Base-by-base conservation (phyloP, 345 rosid genomes). In the Melastoma malabathricum region DNA sequence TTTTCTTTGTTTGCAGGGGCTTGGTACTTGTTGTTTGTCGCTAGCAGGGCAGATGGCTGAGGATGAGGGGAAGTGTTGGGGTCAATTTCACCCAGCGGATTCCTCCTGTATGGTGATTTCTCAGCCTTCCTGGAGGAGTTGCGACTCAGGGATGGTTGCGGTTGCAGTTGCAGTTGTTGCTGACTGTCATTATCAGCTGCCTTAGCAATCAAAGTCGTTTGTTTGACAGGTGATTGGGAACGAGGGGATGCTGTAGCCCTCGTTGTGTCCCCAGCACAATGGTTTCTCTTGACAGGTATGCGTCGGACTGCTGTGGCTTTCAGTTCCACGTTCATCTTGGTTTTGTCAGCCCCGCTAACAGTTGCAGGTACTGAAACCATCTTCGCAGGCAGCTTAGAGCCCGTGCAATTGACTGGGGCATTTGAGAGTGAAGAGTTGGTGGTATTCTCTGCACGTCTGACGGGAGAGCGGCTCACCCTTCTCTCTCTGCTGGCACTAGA, bases 341-440 rank as follows among this genome's bases (percentile, higher is more conserved):
- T 29, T 78, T 61, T 70, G 22, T 69, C 50, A 13, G 76, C 9
- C 22, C 48, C 72, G 48, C 81, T 64, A 39, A 84, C 86, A 49
- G 94, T 80, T 0, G 98, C 84, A 0, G 98, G 98, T 18, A 92
- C 93, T 0, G 93, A 80, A 3, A 92, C 84, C 69, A 92, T 68
- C 62, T 84, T 82, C 9, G 72, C 82, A 0, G 93, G 96, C 71
- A 62, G 62, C 6, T 57, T 43, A 8, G 51, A 54, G 57, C 50
- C 56, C 15, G 54, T 58, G 1, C 17, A 60, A 50, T 25, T 41
- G 12, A 25, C 44, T 27, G 23, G 34, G 2, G 41, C 43, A 52
- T 22, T 52, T 8, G 68, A 15, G 47, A 59, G 43, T 3, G 65
- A 31, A 16, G 59, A 20, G 5, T 48, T 29, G 25, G 50, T 22